Evolutionary conservation across 2,329 filamentous ascomycete species (phyloP), one percentile per base, ranked within the genome.

Genomic region (Atkinsonella texensis): DNA sequence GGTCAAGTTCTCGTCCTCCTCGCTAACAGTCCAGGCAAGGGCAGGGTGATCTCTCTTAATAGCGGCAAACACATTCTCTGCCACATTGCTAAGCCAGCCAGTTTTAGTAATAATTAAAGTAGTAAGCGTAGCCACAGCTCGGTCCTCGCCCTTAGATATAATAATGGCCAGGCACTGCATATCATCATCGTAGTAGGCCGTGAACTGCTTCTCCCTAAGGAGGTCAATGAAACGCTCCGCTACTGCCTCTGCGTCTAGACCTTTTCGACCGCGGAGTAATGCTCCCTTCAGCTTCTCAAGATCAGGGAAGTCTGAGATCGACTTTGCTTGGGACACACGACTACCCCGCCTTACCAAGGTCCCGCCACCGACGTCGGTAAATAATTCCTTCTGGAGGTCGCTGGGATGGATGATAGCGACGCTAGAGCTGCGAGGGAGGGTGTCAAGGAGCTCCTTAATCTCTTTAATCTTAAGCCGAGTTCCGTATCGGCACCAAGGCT

Each of bases 351-450:
- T 83, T 63, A 97, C 95, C 54, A 97, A 74, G 35, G 91, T 97
- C 54, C 93, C 91, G 47, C 90, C 91, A 58, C 93, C 91, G 11
- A 89, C 93, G 69, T 97, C 89, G 15, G 91, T 97, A 70, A 97
- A 96, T 6, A 97, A 74, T 68, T 98, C 93, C 72, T 94, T 95
- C 71, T 97, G 90, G 43, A 98, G 77, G 67, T 95, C 90, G 57
- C 87, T 89, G 2, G 93, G 91, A 70, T 97, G 90, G 60, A 97
- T 98, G 63, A 98, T 97, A 55, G 93, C 93, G 48, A 98, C 91
- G 61, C 88, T 95, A 17, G 91, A 96, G 52, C 87, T 91, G 60
- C 88, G 84, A 49, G 93, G 93, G 17, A 98, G 80, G 48, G 87
- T 84, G 60, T 89, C 87, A 49, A 98, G 74, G 31, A 98, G 79